These are phyloP conservation scores for Paracoccidioides lutzii DNA, from an alignment of 2,329 filamentous ascomycete species.

Conservation along the genomic window DNA sequence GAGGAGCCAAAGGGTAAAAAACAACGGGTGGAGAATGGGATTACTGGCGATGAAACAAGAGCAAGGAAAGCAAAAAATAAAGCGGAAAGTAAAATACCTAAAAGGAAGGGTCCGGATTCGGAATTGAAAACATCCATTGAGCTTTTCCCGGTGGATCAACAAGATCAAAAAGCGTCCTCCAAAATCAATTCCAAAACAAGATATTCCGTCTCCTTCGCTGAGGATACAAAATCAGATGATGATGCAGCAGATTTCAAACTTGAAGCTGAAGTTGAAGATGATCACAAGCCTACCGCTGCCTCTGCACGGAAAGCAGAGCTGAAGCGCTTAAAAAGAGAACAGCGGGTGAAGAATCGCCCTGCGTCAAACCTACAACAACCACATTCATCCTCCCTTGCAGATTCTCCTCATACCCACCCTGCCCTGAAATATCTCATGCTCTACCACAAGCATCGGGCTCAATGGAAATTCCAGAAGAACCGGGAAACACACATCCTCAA, in stretches of 20 bases:
- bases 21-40: conserved; percentile 14
- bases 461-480: conserved; percentile 96
- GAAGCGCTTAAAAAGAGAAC: conserved; percentile 7
- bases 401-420: conserved; percentile 24
- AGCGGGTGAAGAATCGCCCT: conserved; percentile 6
- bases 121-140: conserved; percentile 7
- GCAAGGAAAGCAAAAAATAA: not conserved
- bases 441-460: conserved; percentile 55
- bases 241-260: conserved; percentile 18
- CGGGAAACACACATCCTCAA: conserved; percentile 76
- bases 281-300: conserved; percentile 10
- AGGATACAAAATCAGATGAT: conserved; percentile 48
- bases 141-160: not conserved
- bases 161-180: conserved; percentile 1
- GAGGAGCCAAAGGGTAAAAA: conserved; percentile 15
- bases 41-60: not conserved
- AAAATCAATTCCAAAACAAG: conserved; percentile 15
- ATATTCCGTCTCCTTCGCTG: conserved; percentile 53
- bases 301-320: conserved; percentile 12
- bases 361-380: not conserved
- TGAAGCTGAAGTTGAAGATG: conserved; percentile 10
- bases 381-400: not conserved
- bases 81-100: not conserved
- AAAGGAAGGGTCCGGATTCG: not conserved
- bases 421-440: conserved; percentile 64